phyloP scores from a whole-genome alignment of 768 basidiomycete species.

The Strobilomyces echinocephalus region DNA sequence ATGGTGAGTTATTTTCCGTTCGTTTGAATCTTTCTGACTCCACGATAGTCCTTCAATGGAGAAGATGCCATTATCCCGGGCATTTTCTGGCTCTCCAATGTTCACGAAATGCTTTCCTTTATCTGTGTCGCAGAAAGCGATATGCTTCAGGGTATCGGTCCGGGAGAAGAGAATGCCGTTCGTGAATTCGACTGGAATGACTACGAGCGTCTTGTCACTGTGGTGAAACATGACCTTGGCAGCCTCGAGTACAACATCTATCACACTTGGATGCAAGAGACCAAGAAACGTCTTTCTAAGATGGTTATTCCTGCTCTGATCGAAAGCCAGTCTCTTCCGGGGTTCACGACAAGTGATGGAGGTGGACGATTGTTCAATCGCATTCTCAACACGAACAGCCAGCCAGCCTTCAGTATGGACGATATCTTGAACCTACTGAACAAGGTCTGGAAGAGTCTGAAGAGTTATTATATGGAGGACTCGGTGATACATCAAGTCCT shows the following conservation, averaged over 20 bases:
- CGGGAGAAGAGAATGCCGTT: slow-evolving; percentile 87
- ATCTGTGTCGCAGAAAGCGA: slow-evolving; percentile 99
- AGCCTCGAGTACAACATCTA: slow-evolving; percentile 99
- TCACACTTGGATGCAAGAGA: slow-evolving; percentile 98
- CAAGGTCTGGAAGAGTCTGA: slow-evolving; percentile 97
- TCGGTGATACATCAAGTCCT: slow-evolving; percentile 93
- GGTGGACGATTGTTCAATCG: slow-evolving; percentile 92
- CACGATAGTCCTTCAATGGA: slow-evolving; percentile 70
- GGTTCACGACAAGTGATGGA: slow-evolving; percentile 94
- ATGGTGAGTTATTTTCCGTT: slow-evolving; percentile 64
- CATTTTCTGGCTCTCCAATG: slow-evolving; percentile 99
- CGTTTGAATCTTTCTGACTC: slow-evolving; percentile 3
- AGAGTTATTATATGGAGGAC: slow-evolving; percentile 98
- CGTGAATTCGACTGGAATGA: slow-evolving; percentile 95
- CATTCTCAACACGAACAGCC: slow-evolving; percentile 76
- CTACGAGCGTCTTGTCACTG: slow-evolving; percentile 94
- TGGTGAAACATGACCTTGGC: slow-evolving; percentile 98
- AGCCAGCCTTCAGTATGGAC: slow-evolving; percentile 96
- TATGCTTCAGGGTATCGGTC: slow-evolving; percentile 96
- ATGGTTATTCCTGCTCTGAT: slow-evolving; percentile 99
- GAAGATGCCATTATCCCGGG: slow-evolving; percentile 96
- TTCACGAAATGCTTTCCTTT: slow-evolving; percentile 98
- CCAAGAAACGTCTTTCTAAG: slow-evolving; percentile 91
- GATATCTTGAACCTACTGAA: slow-evolving; percentile 95
- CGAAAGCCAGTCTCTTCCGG: slow-evolving; percentile 95